These are phyloP conservation scores for Bryoglossum gracile DNA, from an alignment of 495 filamentous ascomycete species.

Conservation along the genomic window DNA sequence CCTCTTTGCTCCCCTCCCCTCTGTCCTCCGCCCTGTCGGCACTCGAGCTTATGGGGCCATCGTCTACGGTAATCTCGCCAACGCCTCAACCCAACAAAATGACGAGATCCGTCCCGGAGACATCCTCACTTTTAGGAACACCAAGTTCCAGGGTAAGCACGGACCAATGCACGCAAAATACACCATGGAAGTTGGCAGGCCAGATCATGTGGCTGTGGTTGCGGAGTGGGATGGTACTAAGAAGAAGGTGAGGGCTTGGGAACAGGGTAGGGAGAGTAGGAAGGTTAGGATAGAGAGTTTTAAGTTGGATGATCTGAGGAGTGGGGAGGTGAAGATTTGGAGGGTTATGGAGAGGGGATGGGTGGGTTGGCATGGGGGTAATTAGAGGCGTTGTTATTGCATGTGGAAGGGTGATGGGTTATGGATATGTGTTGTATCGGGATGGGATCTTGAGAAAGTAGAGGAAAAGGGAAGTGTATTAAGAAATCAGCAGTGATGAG, in stretches of 20 bases:
- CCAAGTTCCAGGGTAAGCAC: slow-evolving; percentile 91
- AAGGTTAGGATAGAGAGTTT: slow-evolving; percentile 93
- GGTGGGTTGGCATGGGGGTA: slow-evolving; percentile 71
- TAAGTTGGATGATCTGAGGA: slow-evolving; percentile 83
- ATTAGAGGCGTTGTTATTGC: too few relatives aligned
- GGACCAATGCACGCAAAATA: slow-evolving; percentile 96
- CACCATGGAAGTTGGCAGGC: slow-evolving; percentile 76
- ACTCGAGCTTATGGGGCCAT: slow-evolving; percentile 83
- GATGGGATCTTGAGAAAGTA: too few relatives aligned
- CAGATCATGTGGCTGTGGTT: slow-evolving; percentile 94
- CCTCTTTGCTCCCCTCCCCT: slow-evolving; percentile 62
- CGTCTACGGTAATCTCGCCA: slow-evolving; percentile 90
- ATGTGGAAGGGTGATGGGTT: too few relatives aligned
- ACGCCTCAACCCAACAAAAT: slow-evolving; percentile 79
- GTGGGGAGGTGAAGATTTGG: slow-evolving; percentile 97
- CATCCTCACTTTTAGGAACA: slow-evolving; percentile 88
- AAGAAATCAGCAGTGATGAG: too few relatives aligned
- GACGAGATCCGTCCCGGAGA: slow-evolving; percentile 95
- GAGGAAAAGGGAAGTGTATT: too few relatives aligned
- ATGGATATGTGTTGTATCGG: too few relatives aligned
- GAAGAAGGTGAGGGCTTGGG: slow-evolving; percentile 94
- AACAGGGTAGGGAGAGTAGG: slow-evolving; percentile 89
- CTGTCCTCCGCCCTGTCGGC: slow-evolving; percentile 74
- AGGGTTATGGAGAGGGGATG: slow-evolving; percentile 85
- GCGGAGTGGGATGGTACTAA: slow-evolving; percentile 98